Conservation (phyloP, 768 basidiomycete species). For the Boletus rufocinnamomeus region DNA sequence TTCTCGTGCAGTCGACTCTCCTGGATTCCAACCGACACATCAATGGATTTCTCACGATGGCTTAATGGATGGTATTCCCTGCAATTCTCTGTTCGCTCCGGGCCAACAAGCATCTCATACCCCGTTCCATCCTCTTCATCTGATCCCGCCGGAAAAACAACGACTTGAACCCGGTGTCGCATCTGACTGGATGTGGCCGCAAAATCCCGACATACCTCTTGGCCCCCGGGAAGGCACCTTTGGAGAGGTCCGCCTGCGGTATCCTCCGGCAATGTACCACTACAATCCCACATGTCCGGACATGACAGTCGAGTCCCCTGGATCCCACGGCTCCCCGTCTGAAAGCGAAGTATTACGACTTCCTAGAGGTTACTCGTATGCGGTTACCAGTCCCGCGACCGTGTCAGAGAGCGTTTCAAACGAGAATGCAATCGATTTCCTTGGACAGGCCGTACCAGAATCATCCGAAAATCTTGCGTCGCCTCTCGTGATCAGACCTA, state of each 20-base stretch:
- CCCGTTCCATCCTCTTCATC: constrained; percentile 29
- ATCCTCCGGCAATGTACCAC: constrained; percentile 7
- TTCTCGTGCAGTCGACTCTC: constrained; percentile 13
- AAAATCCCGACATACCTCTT: constrained; percentile 11
- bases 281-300: constrained; percentile 10
- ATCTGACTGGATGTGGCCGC: constrained; percentile 24
- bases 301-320: constrained; percentile 4
- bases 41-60: constrained; percentile 18
- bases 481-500: constrained; percentile 32
- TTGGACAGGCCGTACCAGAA: constrained; percentile 3
- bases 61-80: constrained; percentile 8
- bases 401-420: constrained; percentile 7
- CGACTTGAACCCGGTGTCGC: constrained; percentile 3
- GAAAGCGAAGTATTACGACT: constrained; percentile 17
- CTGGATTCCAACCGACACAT: constrained; percentile 19
- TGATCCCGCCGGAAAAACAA: constrained; percentile 19
- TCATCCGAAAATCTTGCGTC: constrained; percentile 14
- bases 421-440: background rate
- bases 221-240: constrained; percentile 7
- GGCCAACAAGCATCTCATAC: constrained; percentile 34
- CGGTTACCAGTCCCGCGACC: constrained; percentile 6
- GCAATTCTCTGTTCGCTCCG: constrained; percentile 23
- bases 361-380: constrained; percentile 13
- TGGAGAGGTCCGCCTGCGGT: constrained; percentile 14
- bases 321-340: constrained; percentile 5